Conservation (phyloP, 2,329 filamentous ascomycete species). For the Verticillium albo-atrum region DNA sequence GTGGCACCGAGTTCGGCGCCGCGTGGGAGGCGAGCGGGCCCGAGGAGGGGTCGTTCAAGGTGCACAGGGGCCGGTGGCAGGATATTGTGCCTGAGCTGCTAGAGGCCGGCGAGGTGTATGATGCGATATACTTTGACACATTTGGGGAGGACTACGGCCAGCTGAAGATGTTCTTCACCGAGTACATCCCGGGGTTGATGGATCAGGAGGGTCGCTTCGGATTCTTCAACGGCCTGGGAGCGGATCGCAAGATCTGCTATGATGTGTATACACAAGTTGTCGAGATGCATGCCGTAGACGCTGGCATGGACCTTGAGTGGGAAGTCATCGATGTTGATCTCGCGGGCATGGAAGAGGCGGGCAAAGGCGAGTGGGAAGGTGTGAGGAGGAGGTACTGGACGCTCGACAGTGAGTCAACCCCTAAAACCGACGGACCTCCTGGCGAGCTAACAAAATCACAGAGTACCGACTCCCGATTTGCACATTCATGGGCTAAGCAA, state of each 20-base stretch:
- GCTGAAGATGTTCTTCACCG: constrained; percentile 81
- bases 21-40: constrained; percentile 52
- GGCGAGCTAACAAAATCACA: constrained; percentile 19
- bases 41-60: constrained; percentile 63
- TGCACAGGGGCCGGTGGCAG: constrained; percentile 77
- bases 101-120: constrained; percentile 65
- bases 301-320: constrained; percentile 88
- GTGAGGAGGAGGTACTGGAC: constrained; percentile 89
- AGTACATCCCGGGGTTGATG: constrained; percentile 77
- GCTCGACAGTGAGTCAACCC: constrained; percentile 55
- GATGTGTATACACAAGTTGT: constrained; percentile 92
- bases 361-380: constrained; percentile 78
- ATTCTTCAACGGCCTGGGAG: constrained; percentile 88
- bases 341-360: constrained; percentile 57
- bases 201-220: constrained; percentile 71
- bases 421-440: background rate
- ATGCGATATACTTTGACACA: constrained; percentile 95
- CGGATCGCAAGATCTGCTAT: constrained; percentile 88
- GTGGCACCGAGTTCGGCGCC: constrained; percentile 46
- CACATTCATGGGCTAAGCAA: constrained; percentile 62
- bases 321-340: constrained; percentile 70
- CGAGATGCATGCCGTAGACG: constrained; percentile 85
- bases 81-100: constrained; percentile 68
- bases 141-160: constrained; percentile 92
- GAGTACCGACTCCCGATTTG: constrained; percentile 71